Base-by-base conservation (phyloP, 202 grass and related monocot species). In the Digitaria exilis region DNA sequence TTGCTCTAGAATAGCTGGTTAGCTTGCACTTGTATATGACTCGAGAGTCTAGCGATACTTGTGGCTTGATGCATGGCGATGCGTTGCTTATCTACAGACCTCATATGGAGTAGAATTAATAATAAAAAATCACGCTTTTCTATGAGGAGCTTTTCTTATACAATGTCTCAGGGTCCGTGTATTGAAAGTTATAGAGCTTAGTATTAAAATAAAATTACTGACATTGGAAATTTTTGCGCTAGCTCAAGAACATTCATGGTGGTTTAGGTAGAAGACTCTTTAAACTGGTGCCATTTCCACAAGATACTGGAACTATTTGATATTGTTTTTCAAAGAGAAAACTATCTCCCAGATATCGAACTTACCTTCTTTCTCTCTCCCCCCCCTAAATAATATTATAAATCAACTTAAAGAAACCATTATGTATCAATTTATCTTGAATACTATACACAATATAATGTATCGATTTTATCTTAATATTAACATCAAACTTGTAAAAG, bases 11-110 rank as follows among this genome's bases (percentile, higher is more conserved):
- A 84, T 32, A 54, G 48, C 9, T 13, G 11, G 28, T 45, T 31
- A 70, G 31, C 49, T 55, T 44, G 6, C 41, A 76, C 67, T 67
- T 76, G 26, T 52, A 15, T 69, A 80, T 89, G 82, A 77, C 82
- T 80, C 62, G 69, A 81, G 28, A 76, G 37, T 41, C 18, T 49
- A 49, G 65, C 7, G 48, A 32, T 43, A 84, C 72, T 73, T 76
- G 80, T 71, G 64, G 41, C 30, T 54, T 17, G 21, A 30, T 37
- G 48, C 49, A 69, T 73, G 54, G 28, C n/a, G 11, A 73, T 49
- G 21, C 29, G 13, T 66, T 51, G 2, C 18, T 72, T 71, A 82
- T 58, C 71, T 24, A 46, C 71, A 41, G 64, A 48, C 32, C 45
- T 30, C 15, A 45, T 46, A 71, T 64, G 12, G 24, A 55, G 75